Base-by-base conservation (phyloP, 495 filamentous ascomycete genomes). In the Hyaloscypha hepaticicola region DNA sequence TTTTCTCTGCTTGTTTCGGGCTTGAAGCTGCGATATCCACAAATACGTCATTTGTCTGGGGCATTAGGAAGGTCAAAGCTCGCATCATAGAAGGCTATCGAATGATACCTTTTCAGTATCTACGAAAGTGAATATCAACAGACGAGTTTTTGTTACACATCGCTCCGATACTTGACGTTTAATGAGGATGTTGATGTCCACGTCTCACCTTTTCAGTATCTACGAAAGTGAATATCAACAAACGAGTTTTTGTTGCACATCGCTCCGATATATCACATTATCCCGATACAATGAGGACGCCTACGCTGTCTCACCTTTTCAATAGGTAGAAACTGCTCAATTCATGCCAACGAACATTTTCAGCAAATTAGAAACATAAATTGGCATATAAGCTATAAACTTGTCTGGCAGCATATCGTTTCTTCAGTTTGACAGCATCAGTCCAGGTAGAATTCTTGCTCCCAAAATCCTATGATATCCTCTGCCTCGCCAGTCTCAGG, bases 391-490 rank as follows among this genome's bases (percentile, higher is more conserved):
- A n/a, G n/a, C n/a, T 19, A 29, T 29, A 2, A 21, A 14, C 31
- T 27, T 38, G 22, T 12, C 24, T 11, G 8, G 11, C 19, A 8
- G n/a, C 28, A 29, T 33, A 21, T 38, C 14, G 21, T 24, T 16
- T 16, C 16, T 45, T 45, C 38, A 4, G 11, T 45, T 19, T 45
- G 38, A 29, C 16, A 28, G 22, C 16, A 21, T 63, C 28, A 69
- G 8, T 70, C 68, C 5, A 56, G 56, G 48, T 70, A 49, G 53
- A 61, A 75, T 68, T 83, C 81, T 25, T 78, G 64, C n/a, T 63
- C 60, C 80, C 79, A 85, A 73, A 86, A 87, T 12, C 69, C 71
- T 25, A 78, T 67, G 27, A 82, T 68, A 24, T 61, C 57, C 9
- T 68, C 25, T 34, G 72, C 74, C 73, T 72, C 21, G 60, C 61